phyloP scores from a whole-genome alignment of 2,329 filamentous ascomycete genomes.

The Didymella arachidicola region DNA sequence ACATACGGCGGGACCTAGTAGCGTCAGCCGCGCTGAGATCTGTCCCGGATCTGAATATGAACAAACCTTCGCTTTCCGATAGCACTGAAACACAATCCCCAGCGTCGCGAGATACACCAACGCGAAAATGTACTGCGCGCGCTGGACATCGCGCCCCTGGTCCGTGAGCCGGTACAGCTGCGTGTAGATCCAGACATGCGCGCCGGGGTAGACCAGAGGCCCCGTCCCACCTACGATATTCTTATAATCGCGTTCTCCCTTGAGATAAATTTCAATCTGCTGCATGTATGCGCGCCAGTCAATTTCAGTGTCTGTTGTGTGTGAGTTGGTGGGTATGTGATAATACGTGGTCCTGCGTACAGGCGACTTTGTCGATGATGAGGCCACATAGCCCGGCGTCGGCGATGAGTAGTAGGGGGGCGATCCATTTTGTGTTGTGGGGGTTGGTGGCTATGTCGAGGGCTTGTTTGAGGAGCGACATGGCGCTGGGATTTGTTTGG shows the following conservation, averaged over 20 bases:
- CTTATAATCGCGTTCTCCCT: slow-evolving; percentile 88
- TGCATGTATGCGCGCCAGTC: slow-evolving; percentile 99
- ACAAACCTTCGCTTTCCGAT: slow-evolving; percentile 73
- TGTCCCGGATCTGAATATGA: background rate
- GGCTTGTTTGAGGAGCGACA: slow-evolving; percentile 48
- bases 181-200: slow-evolving; percentile 91
- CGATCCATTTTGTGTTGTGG: slow-evolving; percentile 67
- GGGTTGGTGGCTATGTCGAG: slow-evolving; percentile 60
- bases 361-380: slow-evolving; percentile 83
- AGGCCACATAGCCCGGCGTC: slow-evolving; percentile 76
- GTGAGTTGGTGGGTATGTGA: slow-evolving; percentile 34
- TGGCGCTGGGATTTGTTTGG: slow-evolving; percentile 19
- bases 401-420: slow-evolving; percentile 70
- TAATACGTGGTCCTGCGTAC: slow-evolving; percentile 60
- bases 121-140: slow-evolving; percentile 86
- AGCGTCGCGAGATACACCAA: slow-evolving; percentile 79
- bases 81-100: slow-evolving; percentile 81
- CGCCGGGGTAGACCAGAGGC: slow-evolving; percentile 92
- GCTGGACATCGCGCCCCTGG: slow-evolving; percentile 74
- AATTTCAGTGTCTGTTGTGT: slow-evolving; percentile 83
- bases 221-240: slow-evolving; percentile 87
- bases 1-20: slow-evolving; percentile 81
- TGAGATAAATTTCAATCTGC: slow-evolving; percentile 79
- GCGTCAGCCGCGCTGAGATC: background rate
- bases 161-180: slow-evolving; percentile 79